Conservation (phyloP, 192 early-diverging fungal species). For the Rhizophagus sp. region DNA sequence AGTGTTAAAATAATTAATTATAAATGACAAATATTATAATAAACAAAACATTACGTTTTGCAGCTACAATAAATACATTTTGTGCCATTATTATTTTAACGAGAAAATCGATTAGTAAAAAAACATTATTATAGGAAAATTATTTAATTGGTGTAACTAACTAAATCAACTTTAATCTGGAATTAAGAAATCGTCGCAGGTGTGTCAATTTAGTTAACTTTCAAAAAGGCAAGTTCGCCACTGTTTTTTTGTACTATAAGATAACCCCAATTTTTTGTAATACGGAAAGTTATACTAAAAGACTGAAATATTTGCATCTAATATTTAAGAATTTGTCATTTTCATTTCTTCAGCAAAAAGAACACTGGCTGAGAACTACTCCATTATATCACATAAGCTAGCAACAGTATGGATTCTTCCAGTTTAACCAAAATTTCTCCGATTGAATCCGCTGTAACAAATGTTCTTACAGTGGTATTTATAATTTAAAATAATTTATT, state of each 20-base stretch:
- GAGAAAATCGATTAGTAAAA: not conserved
- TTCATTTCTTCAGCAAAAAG: not conserved
- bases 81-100: slow-evolving; percentile 50
- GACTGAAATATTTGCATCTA: not conserved
- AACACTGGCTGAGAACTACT: not conserved
- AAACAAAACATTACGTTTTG: slow-evolving; percentile 58
- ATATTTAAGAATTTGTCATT: not conserved
- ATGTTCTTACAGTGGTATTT: slow-evolving; percentile 6
- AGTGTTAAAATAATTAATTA: slow-evolving; percentile 10
- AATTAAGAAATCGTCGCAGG: not conserved
- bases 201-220: not conserved
- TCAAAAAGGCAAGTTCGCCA: not conserved
- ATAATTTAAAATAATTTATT: not conserved
- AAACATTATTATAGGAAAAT: not conserved
- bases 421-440: not conserved
- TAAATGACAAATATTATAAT: not conserved
- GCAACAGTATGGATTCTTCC: not conserved
- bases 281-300: too few species aligned
- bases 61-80: slow-evolving; percentile 76
- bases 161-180: too few species aligned
- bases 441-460: not conserved
- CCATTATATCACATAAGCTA: not conserved
- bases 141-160: not conserved
- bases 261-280: not conserved
- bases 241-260: not conserved